A percentile compares a stretch with the other conserved stretches of the same genome.
These are phyloP conservation scores for Schwanniomyces sp. DNA, from an alignment of 805 yeast genomes.

Conservation along the genomic window DNA sequence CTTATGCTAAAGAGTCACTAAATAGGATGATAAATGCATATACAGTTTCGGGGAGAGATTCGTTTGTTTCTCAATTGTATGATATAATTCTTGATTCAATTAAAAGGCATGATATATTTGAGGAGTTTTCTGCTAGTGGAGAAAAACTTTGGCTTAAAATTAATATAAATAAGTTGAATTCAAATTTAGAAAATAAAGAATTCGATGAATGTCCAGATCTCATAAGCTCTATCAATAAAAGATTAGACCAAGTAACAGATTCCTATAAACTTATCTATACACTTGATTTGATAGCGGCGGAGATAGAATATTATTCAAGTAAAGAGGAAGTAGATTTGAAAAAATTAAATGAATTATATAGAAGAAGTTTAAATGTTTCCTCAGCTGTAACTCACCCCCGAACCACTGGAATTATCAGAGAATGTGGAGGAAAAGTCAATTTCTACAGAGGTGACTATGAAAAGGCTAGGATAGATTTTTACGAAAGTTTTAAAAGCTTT, in stretches of 20 bases:
- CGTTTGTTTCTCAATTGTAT: constrained; percentile 30
- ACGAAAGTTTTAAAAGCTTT: constrained; percentile 43
- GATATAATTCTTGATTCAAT: constrained; percentile 29
- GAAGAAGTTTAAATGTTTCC: constrained; percentile 41
- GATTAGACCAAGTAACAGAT: constrained; percentile 41
- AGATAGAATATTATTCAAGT: constrained; percentile 54
- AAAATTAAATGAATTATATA: constrained; percentile 48
- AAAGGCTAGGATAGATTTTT: constrained; percentile 62
- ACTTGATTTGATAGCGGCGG: constrained; percentile 66
- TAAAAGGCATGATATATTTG: constrained; percentile 8
- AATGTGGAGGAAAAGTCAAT: constrained; percentile 71
- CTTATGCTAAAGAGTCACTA: constrained; percentile 40
- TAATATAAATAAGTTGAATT: constrained; percentile 44
- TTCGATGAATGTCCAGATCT: constrained; percentile 32
- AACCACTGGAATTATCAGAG: constrained; percentile 71
- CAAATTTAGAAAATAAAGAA: constrained; percentile 28
- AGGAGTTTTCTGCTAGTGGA: constrained; percentile 16
- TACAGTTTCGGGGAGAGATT: constrained; percentile 23
- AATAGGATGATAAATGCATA: constrained; percentile 35
- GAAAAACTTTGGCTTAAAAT: constrained; percentile 50
- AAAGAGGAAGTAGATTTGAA: constrained; percentile 30
- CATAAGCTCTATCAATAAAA: constrained; percentile 35
- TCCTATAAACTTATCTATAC: constrained; percentile 46
- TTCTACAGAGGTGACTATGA: constrained; percentile 61
- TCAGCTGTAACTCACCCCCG: constrained; percentile 75